Evolutionary conservation across 2,329 filamentous ascomycete genomes (phyloP), one percentile per base, ranked within the genome.

Genomic region (Fusarium pseudograminearum): DNA sequence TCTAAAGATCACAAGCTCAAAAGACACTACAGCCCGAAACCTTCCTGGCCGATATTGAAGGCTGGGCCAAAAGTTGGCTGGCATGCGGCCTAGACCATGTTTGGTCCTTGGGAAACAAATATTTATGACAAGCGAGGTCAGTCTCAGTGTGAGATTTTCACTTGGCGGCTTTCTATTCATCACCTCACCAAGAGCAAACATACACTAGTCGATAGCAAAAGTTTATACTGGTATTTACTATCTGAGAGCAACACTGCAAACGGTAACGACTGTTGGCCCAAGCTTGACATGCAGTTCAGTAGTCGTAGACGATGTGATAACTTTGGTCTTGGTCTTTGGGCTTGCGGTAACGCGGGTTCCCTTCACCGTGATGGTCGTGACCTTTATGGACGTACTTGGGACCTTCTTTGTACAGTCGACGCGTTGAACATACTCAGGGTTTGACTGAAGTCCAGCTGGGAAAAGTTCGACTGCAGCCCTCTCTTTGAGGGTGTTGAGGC

Each of bases 51-150:
- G n/a, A n/a, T n/a, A n/a, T n/a, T n/a, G n/a, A n/a, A n/a, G n/a
- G 0, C 9, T 30, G 26, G 26, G 26, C 0, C 3, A 28, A 28
- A 28, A 3, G 26, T 28, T 1, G 0, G 9, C 0, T 4, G 9
- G 9, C 9, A 28, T 28, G 26, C 9, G 26, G 26, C 9, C 9
- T 0, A 8, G 9, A 1, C 0, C 26, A 1, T 28, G 9, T 28
- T 28, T 28, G 9, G 9, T 28, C 26, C 26, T 28, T 28, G 9
- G 26, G 0, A 1, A 28, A 28, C 1, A 3, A 10, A 28, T 10
- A 8, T 28, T 28, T 10, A 26, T 1, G 0, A 26, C 26, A 26
- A 28, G 3, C 1, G 9, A 10, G 9, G 26, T 1, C 9, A 28
- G 0, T 28, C 26, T 10, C 9, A 10, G 26, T 28, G 9, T 3